phyloP scores from a whole-genome alignment of 2,329 filamentous ascomycete genomes.

The Fusarium annulatum region DNA sequence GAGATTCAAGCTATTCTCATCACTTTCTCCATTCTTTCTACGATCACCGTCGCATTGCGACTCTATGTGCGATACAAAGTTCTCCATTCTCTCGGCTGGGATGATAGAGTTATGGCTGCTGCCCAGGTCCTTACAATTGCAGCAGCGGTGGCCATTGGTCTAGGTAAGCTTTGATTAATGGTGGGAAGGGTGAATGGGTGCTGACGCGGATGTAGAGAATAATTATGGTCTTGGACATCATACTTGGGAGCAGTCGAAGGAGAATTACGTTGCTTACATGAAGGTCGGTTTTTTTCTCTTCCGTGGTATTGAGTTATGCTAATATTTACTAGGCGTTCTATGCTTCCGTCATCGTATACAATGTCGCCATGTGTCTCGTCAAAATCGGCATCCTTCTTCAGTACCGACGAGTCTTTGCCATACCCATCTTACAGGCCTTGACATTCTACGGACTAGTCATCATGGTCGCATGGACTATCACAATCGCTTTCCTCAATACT shows the following conservation, averaged over 20 bases:
- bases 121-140: constrained; percentile 10
- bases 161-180: neutral
- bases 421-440: neutral
- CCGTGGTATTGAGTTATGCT: fast-evolving
- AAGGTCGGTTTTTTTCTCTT: neutral
- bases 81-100: constrained; percentile 12
- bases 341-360: constrained; percentile 11
- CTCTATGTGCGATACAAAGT: constrained; percentile 5
- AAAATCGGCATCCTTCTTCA: constrained; percentile 25
- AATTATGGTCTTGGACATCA: constrained; percentile 25
- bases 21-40: constrained; percentile 11
- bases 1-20: constrained; percentile 15
- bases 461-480: constrained; percentile 15
- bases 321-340: constrained; percentile 4
- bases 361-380: constrained; percentile 21
- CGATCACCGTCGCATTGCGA: neutral
- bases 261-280: constrained; percentile 17
- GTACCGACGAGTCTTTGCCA: constrained; percentile 21
- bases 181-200: fast-evolving
- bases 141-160: constrained; percentile 6
- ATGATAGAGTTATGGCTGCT: constrained; percentile 17
- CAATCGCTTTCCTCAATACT: constrained; percentile 12
- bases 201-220: neutral
- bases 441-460: constrained; percentile 9
- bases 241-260: constrained; percentile 9